phyloP scores from a whole-genome alignment of 2,329 filamentous ascomycete species.

The Trichoderma koningiopsis region DNA sequence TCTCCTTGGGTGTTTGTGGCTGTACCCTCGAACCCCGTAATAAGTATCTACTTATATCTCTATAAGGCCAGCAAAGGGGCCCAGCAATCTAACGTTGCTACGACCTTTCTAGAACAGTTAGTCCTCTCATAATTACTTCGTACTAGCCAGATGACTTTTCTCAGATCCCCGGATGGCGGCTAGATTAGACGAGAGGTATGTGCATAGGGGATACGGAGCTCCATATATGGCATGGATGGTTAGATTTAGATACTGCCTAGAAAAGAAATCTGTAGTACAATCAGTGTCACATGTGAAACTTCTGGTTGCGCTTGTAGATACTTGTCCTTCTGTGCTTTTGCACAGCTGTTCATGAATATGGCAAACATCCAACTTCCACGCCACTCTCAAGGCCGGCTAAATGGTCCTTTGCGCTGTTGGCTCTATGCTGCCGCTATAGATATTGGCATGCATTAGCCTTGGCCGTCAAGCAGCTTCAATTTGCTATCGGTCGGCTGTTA shows the following conservation, averaged over 20 bases:
- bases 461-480: slow-evolving; percentile 3
- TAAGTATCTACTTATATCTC: neutral
- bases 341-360: neutral
- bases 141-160: neutral
- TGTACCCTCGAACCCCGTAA: neutral
- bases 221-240: neutral
- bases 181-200: neutral
- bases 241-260: neutral
- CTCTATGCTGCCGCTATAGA: neutral
- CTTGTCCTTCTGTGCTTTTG: neutral
- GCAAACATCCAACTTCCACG: neutral
- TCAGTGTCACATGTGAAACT: neutral
- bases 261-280: neutral
- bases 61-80: neutral
- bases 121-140: no score
- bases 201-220: neutral
- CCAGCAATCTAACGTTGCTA: neutral
- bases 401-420: neutral
- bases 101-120: neutral
- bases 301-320: neutral
- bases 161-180: slow-evolving; percentile 16
- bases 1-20: slow-evolving; percentile 8
- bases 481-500: slow-evolving; percentile 13
- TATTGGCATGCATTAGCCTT: slow-evolving; percentile 10
- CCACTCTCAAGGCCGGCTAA: neutral